Percentiles rank a stretch among this genome's conserved stretches.
Evolutionary conservation across 805 yeast species (phyloP).

Genomic region (Candida silvatica): DNA sequence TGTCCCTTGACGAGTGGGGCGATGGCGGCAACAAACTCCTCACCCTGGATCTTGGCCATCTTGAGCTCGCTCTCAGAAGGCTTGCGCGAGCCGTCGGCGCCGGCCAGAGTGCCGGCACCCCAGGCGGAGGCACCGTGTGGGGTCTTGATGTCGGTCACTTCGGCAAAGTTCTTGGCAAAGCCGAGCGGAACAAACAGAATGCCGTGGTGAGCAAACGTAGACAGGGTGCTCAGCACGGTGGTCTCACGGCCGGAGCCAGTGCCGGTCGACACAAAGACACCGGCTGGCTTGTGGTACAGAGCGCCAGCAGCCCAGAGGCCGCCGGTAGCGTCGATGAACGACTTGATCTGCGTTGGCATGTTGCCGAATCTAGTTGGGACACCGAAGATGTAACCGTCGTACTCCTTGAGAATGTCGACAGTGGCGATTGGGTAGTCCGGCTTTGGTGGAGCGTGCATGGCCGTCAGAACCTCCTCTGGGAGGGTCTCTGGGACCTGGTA

Average conservation of each 20-base stretch:
- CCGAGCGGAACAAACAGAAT: constrained; percentile 73
- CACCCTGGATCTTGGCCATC: constrained; percentile 63
- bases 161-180: constrained; percentile 48
- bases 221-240: constrained; percentile 51
- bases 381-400: constrained; percentile 73
- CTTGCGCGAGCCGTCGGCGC: constrained; percentile 65
- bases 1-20: constrained; percentile 18
- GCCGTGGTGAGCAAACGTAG: constrained; percentile 68
- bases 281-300: constrained; percentile 65
- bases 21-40: constrained; percentile 43
- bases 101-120: constrained; percentile 82
- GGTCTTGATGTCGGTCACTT: constrained; percentile 49
- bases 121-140: constrained; percentile 79
- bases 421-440: constrained; percentile 52
- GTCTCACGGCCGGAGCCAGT: constrained; percentile 72
- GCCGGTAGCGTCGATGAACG: constrained; percentile 75
- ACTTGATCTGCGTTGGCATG: constrained; percentile 66
- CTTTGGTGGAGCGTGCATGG: constrained; percentile 64
- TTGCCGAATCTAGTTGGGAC: constrained; percentile 75
- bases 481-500: constrained; percentile 79
- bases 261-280: constrained; percentile 64
- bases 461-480: constrained; percentile 44
- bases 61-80: constrained; percentile 56
- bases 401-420: constrained; percentile 42
- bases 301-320: constrained; percentile 67